phyloP scores from a whole-genome alignment of 2,329 filamentous ascomycete genomes.

The Fusarium xyrophilum region DNA sequence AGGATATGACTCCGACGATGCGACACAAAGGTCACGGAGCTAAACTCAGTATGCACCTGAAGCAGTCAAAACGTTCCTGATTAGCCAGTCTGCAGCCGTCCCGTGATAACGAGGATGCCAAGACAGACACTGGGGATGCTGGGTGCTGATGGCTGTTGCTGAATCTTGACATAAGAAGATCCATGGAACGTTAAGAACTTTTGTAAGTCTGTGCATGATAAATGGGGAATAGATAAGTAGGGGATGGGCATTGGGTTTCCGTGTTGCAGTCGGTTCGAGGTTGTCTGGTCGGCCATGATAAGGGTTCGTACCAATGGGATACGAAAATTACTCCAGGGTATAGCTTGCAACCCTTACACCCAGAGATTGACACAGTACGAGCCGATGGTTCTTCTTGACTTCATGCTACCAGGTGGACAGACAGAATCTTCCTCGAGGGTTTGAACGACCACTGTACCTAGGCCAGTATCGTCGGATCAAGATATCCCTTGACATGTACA shows the following conservation, averaged over 20 bases:
- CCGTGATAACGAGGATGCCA: conserved; percentile 31
- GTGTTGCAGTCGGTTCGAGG: background rate
- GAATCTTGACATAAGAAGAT: conserved; percentile 14
- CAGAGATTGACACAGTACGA: no score
- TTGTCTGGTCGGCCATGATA: background rate
- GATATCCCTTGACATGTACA: background rate
- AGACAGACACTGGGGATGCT: conserved; percentile 15
- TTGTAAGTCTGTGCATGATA: conserved; percentile 33
- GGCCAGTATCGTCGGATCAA: background rate
- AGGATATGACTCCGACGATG: conserved; percentile 22
- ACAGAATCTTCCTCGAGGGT: background rate
- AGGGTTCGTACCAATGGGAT: background rate
- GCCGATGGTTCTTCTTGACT: background rate
- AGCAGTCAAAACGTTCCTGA: conserved; percentile 8
- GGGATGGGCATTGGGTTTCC: background rate
- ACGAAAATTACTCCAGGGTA: conserved; percentile 8
- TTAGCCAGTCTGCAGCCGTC: conserved; percentile 2
- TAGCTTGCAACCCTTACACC: background rate
- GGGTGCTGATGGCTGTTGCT: conserved; percentile 3
- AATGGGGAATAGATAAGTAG: conserved; percentile 26
- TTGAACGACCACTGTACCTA: background rate
- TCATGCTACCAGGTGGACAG: background rate
- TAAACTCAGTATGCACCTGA: conserved; percentile 13
- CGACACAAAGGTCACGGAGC: conserved; percentile 7
- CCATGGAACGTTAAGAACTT: conserved; percentile 23